A percentile compares a stretch with the other conserved stretches of the same genome.
Conservation (phyloP, 2,329 filamentous ascomycete genomes). For the Pleomassaria siparia region DNA sequence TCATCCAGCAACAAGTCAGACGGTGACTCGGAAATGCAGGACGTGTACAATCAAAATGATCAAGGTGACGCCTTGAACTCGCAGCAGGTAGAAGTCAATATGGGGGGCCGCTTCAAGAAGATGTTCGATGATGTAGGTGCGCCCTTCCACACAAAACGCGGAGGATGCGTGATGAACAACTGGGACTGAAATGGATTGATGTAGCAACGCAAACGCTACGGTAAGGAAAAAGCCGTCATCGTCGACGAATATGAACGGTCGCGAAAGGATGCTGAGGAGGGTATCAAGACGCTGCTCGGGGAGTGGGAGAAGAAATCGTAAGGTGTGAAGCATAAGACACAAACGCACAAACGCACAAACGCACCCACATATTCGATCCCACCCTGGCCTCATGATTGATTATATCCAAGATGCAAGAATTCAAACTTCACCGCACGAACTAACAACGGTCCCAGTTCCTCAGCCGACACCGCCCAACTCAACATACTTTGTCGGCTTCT, state of each 20-base stretch:
- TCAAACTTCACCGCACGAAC: no score
- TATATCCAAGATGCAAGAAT: no score
- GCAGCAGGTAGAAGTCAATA: conserved; percentile 12
- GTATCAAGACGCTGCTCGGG: conserved; percentile 27
- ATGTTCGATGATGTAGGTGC: background rate
- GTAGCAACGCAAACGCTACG: conserved; percentile 33
- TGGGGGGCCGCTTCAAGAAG: conserved; percentile 14
- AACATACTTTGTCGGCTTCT: conserved; percentile 26
- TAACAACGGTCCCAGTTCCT: conserved; percentile 16
- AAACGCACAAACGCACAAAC: no score
- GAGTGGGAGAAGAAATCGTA: conserved; percentile 30
- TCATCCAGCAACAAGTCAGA: conserved; percentile 2
- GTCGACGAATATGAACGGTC: conserved; percentile 20
- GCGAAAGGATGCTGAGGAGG: conserved; percentile 11
- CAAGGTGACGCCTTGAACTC: conserved; percentile 6
- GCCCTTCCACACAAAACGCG: background rate
- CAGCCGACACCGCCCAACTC: conserved; percentile 25
- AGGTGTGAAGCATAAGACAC: no score
- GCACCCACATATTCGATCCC: background rate
- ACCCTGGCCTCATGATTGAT: background rate
- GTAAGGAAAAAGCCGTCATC: conserved; percentile 19
- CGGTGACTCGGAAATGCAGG: conserved; percentile 7
- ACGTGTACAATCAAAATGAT: conserved; percentile 6
- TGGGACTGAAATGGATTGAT: background rate
- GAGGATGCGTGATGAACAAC: background rate